These are phyloP conservation scores for Amyloporia xantha DNA, from an alignment of 768 basidiomycete species.

Conservation along the genomic window DNA sequence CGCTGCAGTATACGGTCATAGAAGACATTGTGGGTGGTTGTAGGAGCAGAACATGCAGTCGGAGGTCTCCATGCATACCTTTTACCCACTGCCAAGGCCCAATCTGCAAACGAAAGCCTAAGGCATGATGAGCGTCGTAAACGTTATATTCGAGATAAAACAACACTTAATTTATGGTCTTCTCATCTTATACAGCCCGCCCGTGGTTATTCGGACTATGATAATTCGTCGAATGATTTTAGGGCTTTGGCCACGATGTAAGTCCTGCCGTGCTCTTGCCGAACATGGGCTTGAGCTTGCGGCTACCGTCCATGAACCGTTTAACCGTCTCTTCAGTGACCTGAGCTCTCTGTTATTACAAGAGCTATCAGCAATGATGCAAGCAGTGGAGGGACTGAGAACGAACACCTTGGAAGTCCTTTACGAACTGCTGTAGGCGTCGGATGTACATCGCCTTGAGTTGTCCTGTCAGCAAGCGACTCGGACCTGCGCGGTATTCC, in stretches of 20 bases:
- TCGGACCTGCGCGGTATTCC: constrained; percentile 92
- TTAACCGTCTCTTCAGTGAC: constrained; percentile 73
- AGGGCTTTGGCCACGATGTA: not conserved
- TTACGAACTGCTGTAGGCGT: constrained; percentile 74
- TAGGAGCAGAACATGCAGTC: no score
- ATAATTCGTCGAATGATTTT: no score
- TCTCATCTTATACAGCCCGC: no score
- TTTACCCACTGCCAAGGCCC: no score
- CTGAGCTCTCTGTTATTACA: constrained; percentile 60
- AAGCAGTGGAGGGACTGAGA: not conserved
- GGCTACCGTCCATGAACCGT: constrained; percentile 72
- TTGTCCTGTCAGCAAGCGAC: constrained; percentile 81
- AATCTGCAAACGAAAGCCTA: no score
- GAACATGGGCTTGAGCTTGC: constrained; percentile 63
- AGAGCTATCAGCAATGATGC: not conserved
- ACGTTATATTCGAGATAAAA: no score
- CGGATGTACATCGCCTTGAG: constrained; percentile 86
- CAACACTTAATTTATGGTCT: no score
- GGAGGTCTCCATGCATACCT: no score
- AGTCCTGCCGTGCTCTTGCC: constrained; percentile 26
- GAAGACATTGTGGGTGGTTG: no score
- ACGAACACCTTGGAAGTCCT: constrained; percentile 75
- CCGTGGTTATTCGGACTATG: no score
- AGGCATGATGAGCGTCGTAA: no score
- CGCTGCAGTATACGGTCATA: no score